These are phyloP conservation scores for Rhododendron ovatum DNA, from an alignment of 148 eudicot genomes.

Conservation along the genomic window DNA sequence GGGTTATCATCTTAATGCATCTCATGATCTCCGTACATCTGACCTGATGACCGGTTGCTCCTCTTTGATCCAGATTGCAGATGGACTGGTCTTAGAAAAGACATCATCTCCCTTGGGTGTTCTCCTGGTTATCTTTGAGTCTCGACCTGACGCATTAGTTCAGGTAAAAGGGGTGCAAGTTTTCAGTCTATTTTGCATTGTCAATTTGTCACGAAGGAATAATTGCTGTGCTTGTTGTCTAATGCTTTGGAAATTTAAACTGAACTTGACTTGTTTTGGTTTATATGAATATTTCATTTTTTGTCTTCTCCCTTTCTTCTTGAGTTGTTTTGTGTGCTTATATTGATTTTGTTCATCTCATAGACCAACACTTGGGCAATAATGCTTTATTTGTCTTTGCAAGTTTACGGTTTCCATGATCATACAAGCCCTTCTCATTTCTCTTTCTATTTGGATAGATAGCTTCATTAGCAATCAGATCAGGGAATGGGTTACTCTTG, in stretches of 20 bases:
- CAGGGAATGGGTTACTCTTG: constrained; percentile 90
- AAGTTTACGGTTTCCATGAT: neutral
- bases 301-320: neutral
- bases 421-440: neutral
- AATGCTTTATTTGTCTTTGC: neutral
- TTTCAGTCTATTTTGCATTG: neutral
- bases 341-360: neutral
- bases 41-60: constrained; percentile 17
- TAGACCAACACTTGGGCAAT: neutral
- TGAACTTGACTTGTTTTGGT: neutral
- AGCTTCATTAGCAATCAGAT: constrained; percentile 88
- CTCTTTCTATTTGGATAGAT: constrained; percentile 44
- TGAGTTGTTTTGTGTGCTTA: neutral
- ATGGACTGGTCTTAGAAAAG: constrained; percentile 77
- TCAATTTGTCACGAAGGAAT: neutral
- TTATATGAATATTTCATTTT: neutral
- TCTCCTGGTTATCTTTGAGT: constrained; percentile 89
- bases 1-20: neutral
- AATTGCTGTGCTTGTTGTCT: neutral
- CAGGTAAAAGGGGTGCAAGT: constrained; percentile 48
- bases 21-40: constrained; percentile 13
- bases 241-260: neutral
- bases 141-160: constrained; percentile 97
- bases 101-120: constrained; percentile 88
- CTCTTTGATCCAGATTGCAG: constrained; percentile 58